Conservation (phyloP, 208 protist genomes). For the Trypanosomatidae sp. region DNA sequence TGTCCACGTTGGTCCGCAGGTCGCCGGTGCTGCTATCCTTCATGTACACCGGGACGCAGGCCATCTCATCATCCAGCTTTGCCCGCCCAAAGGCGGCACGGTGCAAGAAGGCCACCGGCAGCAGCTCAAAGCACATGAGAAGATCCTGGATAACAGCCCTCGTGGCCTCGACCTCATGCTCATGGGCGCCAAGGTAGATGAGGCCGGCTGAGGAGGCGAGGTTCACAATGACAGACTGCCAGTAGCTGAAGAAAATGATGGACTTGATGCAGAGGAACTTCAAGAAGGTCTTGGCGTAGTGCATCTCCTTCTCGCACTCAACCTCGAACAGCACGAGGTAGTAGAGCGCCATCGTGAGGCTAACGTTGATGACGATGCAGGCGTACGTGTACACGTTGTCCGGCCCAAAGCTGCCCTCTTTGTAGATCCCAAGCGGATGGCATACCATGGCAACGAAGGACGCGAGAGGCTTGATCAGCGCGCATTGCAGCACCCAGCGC, state of each 20-base stretch:
- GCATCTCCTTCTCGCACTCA: slow-evolving; percentile 75
- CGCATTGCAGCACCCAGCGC: slow-evolving; percentile 89
- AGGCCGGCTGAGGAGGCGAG: slow-evolving; percentile 41
- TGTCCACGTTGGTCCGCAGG: slow-evolving; percentile 71
- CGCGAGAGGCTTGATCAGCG: slow-evolving; percentile 78
- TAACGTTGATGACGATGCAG: slow-evolving; percentile 83
- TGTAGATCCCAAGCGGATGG: slow-evolving; percentile 61
- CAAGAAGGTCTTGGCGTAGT: slow-evolving; percentile 79
- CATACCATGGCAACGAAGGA: slow-evolving; percentile 74
- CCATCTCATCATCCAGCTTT: slow-evolving; percentile 82
- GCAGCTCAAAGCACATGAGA: slow-evolving; percentile 85
- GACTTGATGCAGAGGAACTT: slow-evolving; percentile 91
- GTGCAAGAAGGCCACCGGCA: slow-evolving; percentile 83
- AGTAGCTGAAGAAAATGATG: slow-evolving; percentile 91
- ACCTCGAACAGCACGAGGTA: slow-evolving; percentile 90
- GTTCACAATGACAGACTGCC: slow-evolving; percentile 76
- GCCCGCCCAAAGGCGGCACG: slow-evolving; percentile 69
- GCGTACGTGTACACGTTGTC: slow-evolving; percentile 84
- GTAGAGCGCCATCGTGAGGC: slow-evolving; percentile 78
- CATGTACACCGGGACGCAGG: slow-evolving; percentile 78
- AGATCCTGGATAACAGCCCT: slow-evolving; percentile 74
- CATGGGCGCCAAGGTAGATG: slow-evolving; percentile 50
- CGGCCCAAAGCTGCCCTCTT: slow-evolving; percentile 58
- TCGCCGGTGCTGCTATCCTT: slow-evolving; percentile 63
- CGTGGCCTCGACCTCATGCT: slow-evolving; percentile 42